Evolutionary conservation across 202 grass and related monocot species (phyloP), one percentile per base, ranked within the genome.

Genomic region (Alloteropsis angusta): DNA sequence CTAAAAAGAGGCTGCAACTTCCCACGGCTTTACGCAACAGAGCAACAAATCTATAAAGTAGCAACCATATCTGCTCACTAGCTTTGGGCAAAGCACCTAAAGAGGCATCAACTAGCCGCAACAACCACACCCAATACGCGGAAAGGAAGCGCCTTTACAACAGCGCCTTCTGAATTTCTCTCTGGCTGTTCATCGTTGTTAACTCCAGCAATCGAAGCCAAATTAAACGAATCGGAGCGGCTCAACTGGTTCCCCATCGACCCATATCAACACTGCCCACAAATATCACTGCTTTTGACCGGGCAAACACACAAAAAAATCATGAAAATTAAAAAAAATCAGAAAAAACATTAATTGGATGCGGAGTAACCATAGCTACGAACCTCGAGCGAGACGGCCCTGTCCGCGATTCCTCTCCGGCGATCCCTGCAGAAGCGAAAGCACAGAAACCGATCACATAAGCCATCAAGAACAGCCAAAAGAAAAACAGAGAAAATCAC

Each of bases 41-140:
- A 63, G 70, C 46, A 74, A 62, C 85, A 88, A 87, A 87, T 79
- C 75, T 59, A 59, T 73, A 87, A 87, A 87, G 80, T 68, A 79
- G 80, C 43, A 60, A 35, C 85, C 75, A 74, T 84, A 88, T 88
- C 80, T 22, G 75, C 44, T 50, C 68, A 65, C 44, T 55, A 74
- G 21, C 69, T 88, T 88, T 75, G 26, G n/a, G 60, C 60, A 84
- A 80, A 83, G 75, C 75, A 70, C 63, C 39, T 50, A 77, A 76
- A 70, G 64, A 60, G 53, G 52, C 75, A 83, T 74, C 75, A 60
- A 36, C 52, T 61, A 26, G 60, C 25, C 1, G 75, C 60, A 75
- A 37, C 85, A 43, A 68, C 62, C 48, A 67, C 68, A 28, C 34
- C 34, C 7, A 45, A 80, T 79, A 88, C 68, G 53, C 75, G 75